Conservation (phyloP, 176 grass and related monocot genomes). For the Puya raimondii region DNA sequence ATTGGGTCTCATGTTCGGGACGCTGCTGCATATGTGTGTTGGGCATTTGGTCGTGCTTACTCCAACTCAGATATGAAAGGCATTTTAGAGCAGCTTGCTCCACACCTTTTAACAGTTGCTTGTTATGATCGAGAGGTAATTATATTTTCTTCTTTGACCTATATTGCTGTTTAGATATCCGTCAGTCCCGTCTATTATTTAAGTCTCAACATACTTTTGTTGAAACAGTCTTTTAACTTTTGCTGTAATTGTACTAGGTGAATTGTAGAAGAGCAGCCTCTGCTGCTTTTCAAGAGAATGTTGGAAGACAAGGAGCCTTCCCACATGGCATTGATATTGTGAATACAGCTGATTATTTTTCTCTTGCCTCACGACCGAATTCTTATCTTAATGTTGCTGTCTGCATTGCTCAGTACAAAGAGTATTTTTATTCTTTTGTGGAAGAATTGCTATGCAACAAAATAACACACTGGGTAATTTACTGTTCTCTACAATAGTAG, state of each 20-base stretch:
- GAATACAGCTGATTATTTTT: constrained; percentile 87
- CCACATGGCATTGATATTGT: constrained; percentile 90
- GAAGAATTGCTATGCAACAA: constrained; percentile 78
- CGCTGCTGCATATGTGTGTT: constrained; percentile 93
- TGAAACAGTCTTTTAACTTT: constrained; percentile 8
- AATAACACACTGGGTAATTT: constrained; percentile 86
- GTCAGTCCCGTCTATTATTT: neutral
- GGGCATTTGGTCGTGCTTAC: constrained; percentile 97
- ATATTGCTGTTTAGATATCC: constrained; percentile 8
- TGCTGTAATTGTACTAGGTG: constrained; percentile 45
- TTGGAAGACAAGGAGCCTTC: constrained; percentile 89
- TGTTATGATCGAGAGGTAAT: constrained; percentile 98
- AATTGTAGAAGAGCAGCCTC: constrained; percentile 99
- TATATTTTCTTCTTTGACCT: constrained; percentile 20
- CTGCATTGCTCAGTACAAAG: constrained; percentile 68
- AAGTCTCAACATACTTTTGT: neutral
- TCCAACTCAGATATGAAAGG: constrained; percentile 74
- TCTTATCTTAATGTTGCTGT: constrained; percentile 82
- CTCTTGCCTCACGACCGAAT: constrained; percentile 76
- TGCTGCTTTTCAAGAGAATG: constrained; percentile 99
- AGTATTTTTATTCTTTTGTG: constrained; percentile 81
- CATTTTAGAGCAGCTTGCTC: constrained; percentile 78
- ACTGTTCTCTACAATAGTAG: constrained; percentile 13
- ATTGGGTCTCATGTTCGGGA: constrained; percentile 96
- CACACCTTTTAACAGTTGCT: constrained; percentile 75